Evolutionary conservation across 2,329 filamentous ascomycete species (phyloP).

Genomic region (Xylaria sp.): DNA sequence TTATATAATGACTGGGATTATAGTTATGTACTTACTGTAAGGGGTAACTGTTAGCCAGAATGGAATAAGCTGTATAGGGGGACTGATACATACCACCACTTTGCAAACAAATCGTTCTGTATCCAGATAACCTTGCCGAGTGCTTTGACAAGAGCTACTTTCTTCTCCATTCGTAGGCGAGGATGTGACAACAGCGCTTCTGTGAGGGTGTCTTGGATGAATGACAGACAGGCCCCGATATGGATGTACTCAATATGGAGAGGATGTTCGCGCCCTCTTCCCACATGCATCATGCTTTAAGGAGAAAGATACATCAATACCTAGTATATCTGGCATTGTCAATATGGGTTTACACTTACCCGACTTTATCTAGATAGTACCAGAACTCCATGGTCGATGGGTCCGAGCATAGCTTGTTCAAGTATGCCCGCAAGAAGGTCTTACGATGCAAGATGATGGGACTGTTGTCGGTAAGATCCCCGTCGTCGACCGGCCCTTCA

Average conservation of each 20-base stretch:
- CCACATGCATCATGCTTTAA: slow-evolving; percentile 80
- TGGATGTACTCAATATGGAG: slow-evolving; percentile 85
- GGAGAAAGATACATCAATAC: slow-evolving; percentile 7
- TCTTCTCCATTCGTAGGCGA: slow-evolving; percentile 71
- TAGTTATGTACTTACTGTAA: slow-evolving; percentile 28
- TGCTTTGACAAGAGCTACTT: slow-evolving; percentile 79
- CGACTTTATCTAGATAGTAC: slow-evolving; percentile 86
- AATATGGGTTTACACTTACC: slow-evolving; percentile 58
- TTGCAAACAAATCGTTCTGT: slow-evolving; percentile 87
- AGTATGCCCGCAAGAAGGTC: slow-evolving; percentile 80
- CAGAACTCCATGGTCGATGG: slow-evolving; percentile 81
- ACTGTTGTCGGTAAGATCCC: slow-evolving; percentile 72
- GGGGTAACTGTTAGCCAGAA: slow-evolving; percentile 22
- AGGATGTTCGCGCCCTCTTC: slow-evolving; percentile 75
- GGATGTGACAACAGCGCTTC: slow-evolving; percentile 81
- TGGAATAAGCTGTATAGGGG: slow-evolving; percentile 50
- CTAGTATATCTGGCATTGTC: neutral
- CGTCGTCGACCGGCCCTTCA: slow-evolving; percentile 73
- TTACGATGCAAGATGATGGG: slow-evolving; percentile 82
- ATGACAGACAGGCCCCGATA: slow-evolving; percentile 76
- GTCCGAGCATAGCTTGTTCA: slow-evolving; percentile 79
- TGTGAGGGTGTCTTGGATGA: slow-evolving; percentile 81
- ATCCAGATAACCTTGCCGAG: slow-evolving; percentile 88
- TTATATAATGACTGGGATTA: neutral
- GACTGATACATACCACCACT: slow-evolving; percentile 64